A percentile compares a stretch with the other conserved stretches of the same genome.
phyloP scores from a whole-genome alignment of 805 yeast genomes.

The Groenewaldozyma salmanticensis region DNA sequence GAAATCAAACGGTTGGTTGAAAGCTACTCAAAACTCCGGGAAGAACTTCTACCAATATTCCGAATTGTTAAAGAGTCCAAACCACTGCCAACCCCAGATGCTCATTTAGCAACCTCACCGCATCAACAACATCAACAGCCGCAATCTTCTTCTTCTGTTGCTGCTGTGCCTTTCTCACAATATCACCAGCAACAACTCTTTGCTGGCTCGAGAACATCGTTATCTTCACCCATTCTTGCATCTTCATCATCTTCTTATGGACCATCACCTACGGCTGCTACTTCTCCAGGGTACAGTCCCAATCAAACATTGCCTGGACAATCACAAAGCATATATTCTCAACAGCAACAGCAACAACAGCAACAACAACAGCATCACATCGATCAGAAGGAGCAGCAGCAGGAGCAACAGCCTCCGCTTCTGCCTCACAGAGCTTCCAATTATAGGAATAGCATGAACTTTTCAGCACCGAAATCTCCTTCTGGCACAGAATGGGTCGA shows the following conservation, averaged over 20 bases:
- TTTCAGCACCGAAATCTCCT: not conserved
- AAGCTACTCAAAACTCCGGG: conserved; percentile 45
- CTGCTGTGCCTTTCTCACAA: not conserved
- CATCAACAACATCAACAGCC: conserved; percentile 10
- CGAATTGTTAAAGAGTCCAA: conserved; percentile 49
- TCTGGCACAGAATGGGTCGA: conserved; percentile 5
- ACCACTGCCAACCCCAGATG: conserved; percentile 57
- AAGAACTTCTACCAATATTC: conserved; percentile 56
- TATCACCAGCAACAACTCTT: conserved; percentile 5
- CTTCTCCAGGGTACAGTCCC: not conserved
- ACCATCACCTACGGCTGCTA: conserved; percentile 5
- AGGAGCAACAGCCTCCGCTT: conserved; percentile 1
- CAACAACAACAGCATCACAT: not conserved
- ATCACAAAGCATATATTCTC: not conserved
- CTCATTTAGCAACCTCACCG: conserved; percentile 22
- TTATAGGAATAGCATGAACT: not conserved
- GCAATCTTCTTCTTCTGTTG: not conserved
- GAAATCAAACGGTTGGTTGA: conserved; percentile 39
- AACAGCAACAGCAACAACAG: not conserved
- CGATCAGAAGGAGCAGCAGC: not conserved
- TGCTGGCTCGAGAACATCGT: not conserved
- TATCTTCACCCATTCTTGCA: conserved; percentile 1
- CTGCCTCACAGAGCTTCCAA: not conserved
- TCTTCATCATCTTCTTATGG: not conserved
- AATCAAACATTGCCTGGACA: no score